Evolutionary conservation across 1,284 basidiomycete genomes (phyloP).

Genomic region (Leccinum fallax): DNA sequence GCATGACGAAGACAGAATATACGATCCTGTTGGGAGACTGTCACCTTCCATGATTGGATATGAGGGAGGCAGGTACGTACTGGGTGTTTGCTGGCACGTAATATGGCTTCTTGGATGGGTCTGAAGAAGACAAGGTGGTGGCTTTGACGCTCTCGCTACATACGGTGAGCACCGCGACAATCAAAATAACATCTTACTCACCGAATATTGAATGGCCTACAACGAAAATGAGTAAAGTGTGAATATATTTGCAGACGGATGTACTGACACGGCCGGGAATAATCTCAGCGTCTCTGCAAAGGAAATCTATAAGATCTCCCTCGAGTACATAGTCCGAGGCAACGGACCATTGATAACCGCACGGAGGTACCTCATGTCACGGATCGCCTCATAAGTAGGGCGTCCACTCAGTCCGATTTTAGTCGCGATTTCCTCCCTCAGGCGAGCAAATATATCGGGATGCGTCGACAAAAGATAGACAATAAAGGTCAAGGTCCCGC

Average conservation of each 20-base stretch:
- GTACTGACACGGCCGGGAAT: slow-evolving; percentile 56
- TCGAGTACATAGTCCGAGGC: background rate
- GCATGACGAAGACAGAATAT: slow-evolving; percentile 36
- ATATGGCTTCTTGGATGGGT: slow-evolving; percentile 21
- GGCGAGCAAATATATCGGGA: slow-evolving; percentile 43
- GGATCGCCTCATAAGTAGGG: slow-evolving; percentile 49
- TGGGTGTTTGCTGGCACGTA: slow-evolving; percentile 44
- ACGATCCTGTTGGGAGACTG: slow-evolving; percentile 17
- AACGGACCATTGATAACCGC: slow-evolving; percentile 50
- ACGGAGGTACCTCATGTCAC: slow-evolving; percentile 52
- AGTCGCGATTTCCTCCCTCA: slow-evolving; percentile 50
- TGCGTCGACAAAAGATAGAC: slow-evolving; percentile 54
- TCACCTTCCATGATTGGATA: background rate
- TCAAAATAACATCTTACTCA: slow-evolving; percentile 2
- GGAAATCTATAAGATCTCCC: background rate
- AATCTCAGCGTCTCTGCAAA: slow-evolving; percentile 56
- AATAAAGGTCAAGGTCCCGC: slow-evolving; percentile 48
- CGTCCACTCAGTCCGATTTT: slow-evolving; percentile 42
- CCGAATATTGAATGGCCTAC: slow-evolving; percentile 33
- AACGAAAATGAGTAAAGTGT: background rate
- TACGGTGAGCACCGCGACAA: slow-evolving; percentile 2
- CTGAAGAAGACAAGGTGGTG: slow-evolving; percentile 41
- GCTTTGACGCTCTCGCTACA: slow-evolving; percentile 44
- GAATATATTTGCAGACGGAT: background rate
- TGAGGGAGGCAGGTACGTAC: slow-evolving; percentile 32